Evolutionary conservation across 768 basidiomycete genomes (phyloP), one percentile per base, ranked within the genome.

Genomic region (Calocybe indica): DNA sequence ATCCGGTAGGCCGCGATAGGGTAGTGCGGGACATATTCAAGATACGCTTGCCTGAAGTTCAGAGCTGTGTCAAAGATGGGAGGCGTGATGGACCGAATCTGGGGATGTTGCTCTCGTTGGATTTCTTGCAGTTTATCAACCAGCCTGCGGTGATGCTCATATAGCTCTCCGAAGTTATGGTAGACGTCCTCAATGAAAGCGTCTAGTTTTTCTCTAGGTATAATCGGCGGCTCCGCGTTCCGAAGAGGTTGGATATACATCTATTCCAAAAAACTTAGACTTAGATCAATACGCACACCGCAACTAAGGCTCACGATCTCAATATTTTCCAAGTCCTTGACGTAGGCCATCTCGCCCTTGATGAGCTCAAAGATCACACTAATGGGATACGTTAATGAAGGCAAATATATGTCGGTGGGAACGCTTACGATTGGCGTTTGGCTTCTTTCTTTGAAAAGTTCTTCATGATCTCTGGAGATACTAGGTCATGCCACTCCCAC

Each of bases 321-420:
- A 39, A 96, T 85, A 47, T 84, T 87, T 64, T 92, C 88, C 49
- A 96, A 65, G 71, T 96, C 92, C 56, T 84, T 88, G 28, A 95
- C 92, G 59, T 94, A 96, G 28, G 83, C 81, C 91, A 95, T 95
- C 64, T 96, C 92, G 53, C 89, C 88, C 64, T 95, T 90, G 64
- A 96, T 95, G 52, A 95, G 64, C 69, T 96, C 92, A 58, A 94
- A 96, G 43, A 95, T 92, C 57, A 92, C 83, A 38, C 91, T 92
- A 53, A 40, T 34, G 48, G 30, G 15, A 68, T 67, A 11, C 15
- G 33, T 33, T 43, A 33, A 38, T 37, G 38, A 40, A 32, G 11
- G 37, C 15, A 46, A 48, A 45, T 22, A n/a, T 14, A 6, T 13
- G 33, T 15, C 38, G 22, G 48, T 5, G 13, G 37, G n/a, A 3